Percentiles rank a stretch among this genome's conserved stretches.
These are phyloP conservation scores for Boletus rubroflammeus DNA, from an alignment of 768 basidiomycete species.

Conservation along the genomic window DNA sequence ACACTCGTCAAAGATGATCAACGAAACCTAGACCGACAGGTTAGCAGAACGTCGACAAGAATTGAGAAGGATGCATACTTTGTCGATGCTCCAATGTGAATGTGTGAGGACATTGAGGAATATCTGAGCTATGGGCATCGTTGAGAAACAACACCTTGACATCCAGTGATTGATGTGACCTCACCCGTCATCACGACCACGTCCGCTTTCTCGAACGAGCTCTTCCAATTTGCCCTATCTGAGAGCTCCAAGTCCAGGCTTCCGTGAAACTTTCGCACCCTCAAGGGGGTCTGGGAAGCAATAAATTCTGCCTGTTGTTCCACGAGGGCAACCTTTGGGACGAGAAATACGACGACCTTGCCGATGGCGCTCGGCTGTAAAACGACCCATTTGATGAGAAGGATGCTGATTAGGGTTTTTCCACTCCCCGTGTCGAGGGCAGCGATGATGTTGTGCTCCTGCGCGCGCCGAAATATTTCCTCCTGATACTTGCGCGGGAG, in stretches of 20 bases:
- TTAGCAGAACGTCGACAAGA: neutral
- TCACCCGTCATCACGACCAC: conserved; percentile 85
- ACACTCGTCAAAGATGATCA: conserved; percentile 57
- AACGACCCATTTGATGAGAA: conserved; percentile 74
- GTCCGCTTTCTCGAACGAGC: conserved; percentile 59
- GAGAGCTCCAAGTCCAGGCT: conserved; percentile 67
- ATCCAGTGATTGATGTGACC: conserved; percentile 6
- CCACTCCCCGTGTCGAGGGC: conserved; percentile 58
- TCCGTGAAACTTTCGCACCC: conserved; percentile 68
- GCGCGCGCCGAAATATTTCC: conserved; percentile 52
- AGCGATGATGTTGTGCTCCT: conserved; percentile 51
- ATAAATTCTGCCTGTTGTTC: conserved; percentile 77
- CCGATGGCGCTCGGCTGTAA: conserved; percentile 44
- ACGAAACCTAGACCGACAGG: conserved; percentile 40
- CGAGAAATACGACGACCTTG: conserved; percentile 75
- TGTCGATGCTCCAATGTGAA: conserved; percentile 72
- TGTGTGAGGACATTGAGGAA: conserved; percentile 78
- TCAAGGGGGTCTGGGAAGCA: conserved; percentile 57
- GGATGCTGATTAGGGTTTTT: conserved; percentile 58
- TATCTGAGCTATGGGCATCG: conserved; percentile 59
- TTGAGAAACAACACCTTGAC: conserved; percentile 4
- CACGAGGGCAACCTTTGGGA: conserved; percentile 82
- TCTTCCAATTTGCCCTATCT: conserved; percentile 62
- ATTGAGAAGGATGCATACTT: conserved; percentile 33
- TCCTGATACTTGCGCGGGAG: conserved; percentile 53